Conservation (phyloP, 176 grass and related monocot species). For the Musa itinerans region DNA sequence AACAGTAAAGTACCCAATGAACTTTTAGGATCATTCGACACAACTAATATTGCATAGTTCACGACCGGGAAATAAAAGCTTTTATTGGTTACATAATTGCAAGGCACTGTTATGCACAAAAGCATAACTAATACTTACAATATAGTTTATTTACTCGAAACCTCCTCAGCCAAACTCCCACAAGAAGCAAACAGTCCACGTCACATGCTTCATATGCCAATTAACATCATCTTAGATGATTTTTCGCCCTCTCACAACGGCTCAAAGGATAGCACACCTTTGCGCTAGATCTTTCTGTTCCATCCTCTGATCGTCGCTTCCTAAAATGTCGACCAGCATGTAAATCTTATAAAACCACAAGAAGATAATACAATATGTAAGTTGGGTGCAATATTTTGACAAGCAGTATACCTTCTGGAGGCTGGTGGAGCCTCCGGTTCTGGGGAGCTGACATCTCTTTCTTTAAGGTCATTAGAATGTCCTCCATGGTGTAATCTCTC, state of each 20-base stretch:
- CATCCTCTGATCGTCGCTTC: slow-evolving; percentile 64
- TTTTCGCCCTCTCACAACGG: background rate
- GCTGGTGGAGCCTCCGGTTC: slow-evolving; percentile 72
- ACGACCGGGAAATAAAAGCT: background rate
- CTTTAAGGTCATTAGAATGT: slow-evolving; percentile 63
- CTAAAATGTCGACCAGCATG: slow-evolving; percentile 25
- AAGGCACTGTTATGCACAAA: background rate
- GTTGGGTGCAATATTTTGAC: slow-evolving; percentile 11
- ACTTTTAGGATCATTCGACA: background rate
- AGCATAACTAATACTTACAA: background rate
- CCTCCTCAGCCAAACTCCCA: background rate
- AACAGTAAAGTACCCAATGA: too few species aligned
- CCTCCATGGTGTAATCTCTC: slow-evolving; percentile 85
- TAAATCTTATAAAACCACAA: background rate
- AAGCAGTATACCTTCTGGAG: slow-evolving; percentile 54
- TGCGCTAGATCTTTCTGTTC: slow-evolving; percentile 58
- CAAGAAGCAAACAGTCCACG: background rate
- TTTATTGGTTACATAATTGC: slow-evolving; percentile 6
- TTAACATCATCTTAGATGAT: background rate
- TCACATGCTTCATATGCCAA: too few species aligned
- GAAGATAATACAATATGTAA: background rate
- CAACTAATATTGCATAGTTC: background rate
- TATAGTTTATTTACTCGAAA: background rate
- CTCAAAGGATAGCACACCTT: slow-evolving; percentile 60
- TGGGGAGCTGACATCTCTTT: slow-evolving; percentile 86